phyloP scores from a whole-genome alignment of 768 basidiomycete species.

The Lentinula detonsa region DNA sequence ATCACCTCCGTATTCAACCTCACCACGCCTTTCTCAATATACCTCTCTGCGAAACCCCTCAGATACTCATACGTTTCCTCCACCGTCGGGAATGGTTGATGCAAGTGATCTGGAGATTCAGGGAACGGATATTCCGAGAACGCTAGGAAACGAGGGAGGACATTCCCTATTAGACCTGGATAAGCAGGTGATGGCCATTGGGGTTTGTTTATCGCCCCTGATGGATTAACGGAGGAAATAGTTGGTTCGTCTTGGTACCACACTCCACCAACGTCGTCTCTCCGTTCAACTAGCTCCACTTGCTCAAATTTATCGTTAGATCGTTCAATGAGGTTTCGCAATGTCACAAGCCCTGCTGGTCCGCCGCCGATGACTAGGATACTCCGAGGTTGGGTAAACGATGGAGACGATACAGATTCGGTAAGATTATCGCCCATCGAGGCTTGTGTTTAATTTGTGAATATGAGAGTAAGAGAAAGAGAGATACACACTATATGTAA shows the following conservation, averaged over 20 bases:
- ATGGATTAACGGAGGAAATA: not conserved
- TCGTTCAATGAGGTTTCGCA: slow-evolving; percentile 35
- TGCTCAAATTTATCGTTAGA: slow-evolving; percentile 29
- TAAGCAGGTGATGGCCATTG: slow-evolving; percentile 45
- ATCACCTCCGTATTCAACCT: slow-evolving; percentile 35
- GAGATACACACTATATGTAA: too few species aligned
- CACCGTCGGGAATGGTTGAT: not conserved
- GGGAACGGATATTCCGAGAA: too few species aligned
- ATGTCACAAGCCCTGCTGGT: slow-evolving; percentile 39
- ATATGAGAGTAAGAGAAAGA: too few species aligned
- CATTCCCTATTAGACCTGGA: slow-evolving; percentile 41
- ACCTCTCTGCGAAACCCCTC: slow-evolving; percentile 26
- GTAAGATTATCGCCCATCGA: not conserved
- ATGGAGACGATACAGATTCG: not conserved
- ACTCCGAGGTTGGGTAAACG: slow-evolving; percentile 14
- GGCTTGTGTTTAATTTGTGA: too few species aligned
- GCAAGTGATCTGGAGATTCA: too few species aligned
- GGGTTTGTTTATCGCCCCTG: slow-evolving; percentile 9
- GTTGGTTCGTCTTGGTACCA: slow-evolving; percentile 28
- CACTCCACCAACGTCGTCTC: slow-evolving; percentile 13
- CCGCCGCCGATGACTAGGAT: slow-evolving; percentile 45
- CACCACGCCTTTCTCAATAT: slow-evolving; percentile 19
- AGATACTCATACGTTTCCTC: slow-evolving; percentile 31
- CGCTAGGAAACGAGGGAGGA: slow-evolving; percentile 20
- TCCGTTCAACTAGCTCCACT: slow-evolving; percentile 41